Evolutionary conservation across 2,329 filamentous ascomycete genomes (phyloP).

Genomic region (Grosmannia serpens): DNA sequence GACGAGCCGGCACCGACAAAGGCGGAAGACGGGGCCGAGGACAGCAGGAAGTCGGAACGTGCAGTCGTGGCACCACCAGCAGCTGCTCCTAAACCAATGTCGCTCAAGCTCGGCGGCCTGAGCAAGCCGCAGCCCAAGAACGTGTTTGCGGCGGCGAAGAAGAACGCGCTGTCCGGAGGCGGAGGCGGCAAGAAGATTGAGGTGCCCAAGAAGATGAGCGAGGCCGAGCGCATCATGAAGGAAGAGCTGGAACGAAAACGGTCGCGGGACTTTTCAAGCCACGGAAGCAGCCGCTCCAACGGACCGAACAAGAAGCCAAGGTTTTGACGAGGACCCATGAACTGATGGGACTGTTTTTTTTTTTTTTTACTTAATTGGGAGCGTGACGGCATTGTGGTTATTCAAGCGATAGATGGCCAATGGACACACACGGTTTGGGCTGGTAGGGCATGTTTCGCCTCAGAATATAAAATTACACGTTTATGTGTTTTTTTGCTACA

Average conservation of each 20-base stretch:
- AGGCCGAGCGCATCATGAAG: conserved; percentile 82
- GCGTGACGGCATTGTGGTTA: neutral
- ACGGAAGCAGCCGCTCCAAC: conserved; percentile 5
- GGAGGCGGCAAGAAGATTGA: conserved; percentile 51
- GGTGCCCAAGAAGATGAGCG: conserved; percentile 72
- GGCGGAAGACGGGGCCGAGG: neutral
- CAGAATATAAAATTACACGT: neutral
- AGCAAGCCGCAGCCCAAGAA: conserved; percentile 60
- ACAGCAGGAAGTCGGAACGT: neutral
- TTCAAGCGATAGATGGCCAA: neutral
- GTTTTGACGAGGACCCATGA: conserved; percentile 11
- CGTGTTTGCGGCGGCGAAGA: conserved; percentile 56
- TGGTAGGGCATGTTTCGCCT: neutral
- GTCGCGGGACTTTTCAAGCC: conserved; percentile 29
- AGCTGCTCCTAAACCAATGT: conserved; percentile 27
- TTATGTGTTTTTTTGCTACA: neutral
- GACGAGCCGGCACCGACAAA: neutral
- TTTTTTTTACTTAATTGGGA: neutral
- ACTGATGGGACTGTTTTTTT: conserved; percentile 12
- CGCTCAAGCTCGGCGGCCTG: conserved; percentile 49
- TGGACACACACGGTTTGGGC: neutral
- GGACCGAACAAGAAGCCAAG: conserved; percentile 38
- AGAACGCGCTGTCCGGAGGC: conserved; percentile 53
- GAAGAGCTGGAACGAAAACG: conserved; percentile 66
- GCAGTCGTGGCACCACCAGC: conserved; percentile 7